A percentile compares a stretch with the other conserved stretches of the same genome.
phyloP scores from a whole-genome alignment of 371 early-diverging fungal species.

The Apophysomyces ossiformis region DNA sequence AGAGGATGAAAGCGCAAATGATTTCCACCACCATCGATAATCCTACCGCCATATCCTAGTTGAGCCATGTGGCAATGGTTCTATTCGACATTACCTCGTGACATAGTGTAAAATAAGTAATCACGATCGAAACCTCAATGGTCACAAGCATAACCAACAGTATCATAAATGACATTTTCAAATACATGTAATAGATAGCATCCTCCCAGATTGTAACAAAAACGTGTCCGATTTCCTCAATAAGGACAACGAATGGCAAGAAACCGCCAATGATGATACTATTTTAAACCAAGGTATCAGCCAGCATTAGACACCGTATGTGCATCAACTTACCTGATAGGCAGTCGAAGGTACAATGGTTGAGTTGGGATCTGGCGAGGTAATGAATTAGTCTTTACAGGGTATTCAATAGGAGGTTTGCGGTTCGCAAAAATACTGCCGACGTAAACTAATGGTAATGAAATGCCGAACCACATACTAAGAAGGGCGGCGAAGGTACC shows the following conservation, averaged over 20 bases:
- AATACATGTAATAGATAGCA: constrained; percentile 78
- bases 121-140: constrained; percentile 83
- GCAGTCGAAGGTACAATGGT: constrained; percentile 73
- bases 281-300: neutral
- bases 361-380: constrained; percentile 92
- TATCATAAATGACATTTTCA: constrained; percentile 83
- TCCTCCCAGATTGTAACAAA: constrained; percentile 43
- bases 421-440: constrained; percentile 84
- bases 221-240: constrained; percentile 63
- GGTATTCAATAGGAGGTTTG: constrained; percentile 68
- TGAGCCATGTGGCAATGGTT: neutral
- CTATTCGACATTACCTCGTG: constrained; percentile 58
- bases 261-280: constrained; percentile 81
- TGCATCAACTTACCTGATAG: constrained; percentile 37
- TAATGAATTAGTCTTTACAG: constrained; percentile 90
- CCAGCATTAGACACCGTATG: neutral
- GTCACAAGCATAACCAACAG: constrained; percentile 73
- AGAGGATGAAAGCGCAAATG: constrained; percentile 74
- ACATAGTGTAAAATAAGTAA: constrained; percentile 91
- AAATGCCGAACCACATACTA: constrained; percentile 76
- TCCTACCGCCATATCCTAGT: constrained; percentile 38
- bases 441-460: constrained; percentile 70
- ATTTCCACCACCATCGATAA: constrained; percentile 85
- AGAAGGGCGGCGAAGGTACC: constrained; percentile 79
- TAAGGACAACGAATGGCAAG: constrained; percentile 90